Conservation (phyloP, 2,329 filamentous ascomycete species). For the Paramyrothecium roridum region DNA sequence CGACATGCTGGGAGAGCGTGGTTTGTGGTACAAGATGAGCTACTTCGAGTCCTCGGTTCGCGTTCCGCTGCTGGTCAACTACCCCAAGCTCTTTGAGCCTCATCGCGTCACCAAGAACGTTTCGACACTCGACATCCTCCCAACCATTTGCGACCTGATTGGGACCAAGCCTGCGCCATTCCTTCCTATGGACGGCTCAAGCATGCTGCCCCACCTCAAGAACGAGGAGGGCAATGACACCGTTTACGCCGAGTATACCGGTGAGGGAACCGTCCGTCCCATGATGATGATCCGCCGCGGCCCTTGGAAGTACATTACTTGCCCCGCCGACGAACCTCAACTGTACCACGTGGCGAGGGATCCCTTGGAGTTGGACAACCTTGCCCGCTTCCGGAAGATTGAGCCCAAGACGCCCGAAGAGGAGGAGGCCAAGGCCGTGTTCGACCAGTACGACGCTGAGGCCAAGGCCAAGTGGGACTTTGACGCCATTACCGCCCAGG, state of each 20-base stretch:
- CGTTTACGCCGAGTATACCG: constrained; percentile 93
- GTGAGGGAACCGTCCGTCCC: constrained; percentile 84
- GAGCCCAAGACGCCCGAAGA: constrained; percentile 38
- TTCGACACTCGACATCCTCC: constrained; percentile 85
- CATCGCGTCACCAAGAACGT: constrained; percentile 80
- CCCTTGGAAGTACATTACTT: constrained; percentile 87
- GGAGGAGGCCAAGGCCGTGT: constrained; percentile 43
- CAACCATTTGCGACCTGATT: constrained; percentile 81
- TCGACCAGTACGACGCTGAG: constrained; percentile 70
- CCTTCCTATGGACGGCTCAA: constrained; percentile 83
- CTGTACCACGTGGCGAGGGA: constrained; percentile 77
- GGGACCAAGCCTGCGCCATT: constrained; percentile 65
- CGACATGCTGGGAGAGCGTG: constrained; percentile 92
- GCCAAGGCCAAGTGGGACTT: constrained; percentile 78
- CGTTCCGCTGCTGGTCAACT: constrained; percentile 81
- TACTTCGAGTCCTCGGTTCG: constrained; percentile 91
- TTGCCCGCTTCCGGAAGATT: constrained; percentile 48
- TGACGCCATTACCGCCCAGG: constrained; percentile 68
- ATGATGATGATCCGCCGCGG: constrained; percentile 93
- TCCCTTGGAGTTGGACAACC: constrained; percentile 73
- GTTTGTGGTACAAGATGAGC: constrained; percentile 96
- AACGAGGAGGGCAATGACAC: constrained; percentile 69
- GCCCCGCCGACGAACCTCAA: constrained; percentile 78
- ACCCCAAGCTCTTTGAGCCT: constrained; percentile 71
- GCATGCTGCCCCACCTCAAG: constrained; percentile 74